Evolutionary conservation across 805 yeast species (phyloP).

Genomic region (Barnettozyma sucrosica): DNA sequence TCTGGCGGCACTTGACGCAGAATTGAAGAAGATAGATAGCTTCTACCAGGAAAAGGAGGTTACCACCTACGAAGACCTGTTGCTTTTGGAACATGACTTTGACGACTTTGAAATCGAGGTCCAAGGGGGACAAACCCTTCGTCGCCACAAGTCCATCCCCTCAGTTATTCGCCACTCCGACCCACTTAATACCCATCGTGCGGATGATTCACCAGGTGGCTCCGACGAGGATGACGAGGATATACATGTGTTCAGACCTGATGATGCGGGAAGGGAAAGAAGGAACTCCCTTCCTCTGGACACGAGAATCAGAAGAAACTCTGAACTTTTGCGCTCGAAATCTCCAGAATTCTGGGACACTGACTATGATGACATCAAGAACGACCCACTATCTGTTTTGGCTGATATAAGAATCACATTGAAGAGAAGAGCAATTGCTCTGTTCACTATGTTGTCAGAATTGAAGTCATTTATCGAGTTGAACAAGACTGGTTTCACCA

Average conservation of each 20-base stretch:
- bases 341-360: constrained; percentile 25
- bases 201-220: background rate
- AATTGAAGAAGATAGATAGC: constrained; percentile 65
- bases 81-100: constrained; percentile 54
- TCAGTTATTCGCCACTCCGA: background rate
- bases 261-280: constrained; percentile 18
- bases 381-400: constrained; percentile 20
- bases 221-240: constrained; percentile 10
- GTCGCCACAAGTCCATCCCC: constrained; percentile 18
- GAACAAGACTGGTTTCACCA: constrained; percentile 83
- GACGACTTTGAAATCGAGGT: constrained; percentile 46
- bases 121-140: constrained; percentile 1
- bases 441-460: constrained; percentile 75
- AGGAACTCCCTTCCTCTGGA: constrained; percentile 19
- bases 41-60: constrained; percentile 68
- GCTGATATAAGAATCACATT: constrained; percentile 45
- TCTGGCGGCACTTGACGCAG: constrained; percentile 66
- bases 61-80: constrained; percentile 47
- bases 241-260: constrained; percentile 11
- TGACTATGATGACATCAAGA: constrained; percentile 16
- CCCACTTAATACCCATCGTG: background rate
- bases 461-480: constrained; percentile 77
- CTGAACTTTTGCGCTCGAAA: constrained; percentile 14
- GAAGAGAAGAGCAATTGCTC: constrained; percentile 57
- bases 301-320: constrained; percentile 16